Evolutionary conservation across 805 yeast genomes (phyloP).

Genomic region (Candida lessepsii): DNA sequence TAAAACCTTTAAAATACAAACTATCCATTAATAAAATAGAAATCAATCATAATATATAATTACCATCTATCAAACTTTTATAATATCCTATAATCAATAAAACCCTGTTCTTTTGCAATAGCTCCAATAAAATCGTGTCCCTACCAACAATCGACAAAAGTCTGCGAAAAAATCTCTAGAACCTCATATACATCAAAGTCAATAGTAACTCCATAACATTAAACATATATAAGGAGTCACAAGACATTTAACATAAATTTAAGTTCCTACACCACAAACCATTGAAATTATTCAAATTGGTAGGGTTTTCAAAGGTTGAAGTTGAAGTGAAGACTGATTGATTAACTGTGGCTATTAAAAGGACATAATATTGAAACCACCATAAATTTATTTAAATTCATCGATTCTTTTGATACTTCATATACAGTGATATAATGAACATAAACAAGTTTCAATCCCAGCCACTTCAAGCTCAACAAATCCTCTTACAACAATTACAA

Average conservation of each 20-base stretch:
- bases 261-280: neutral
- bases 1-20: no score
- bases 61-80: no score
- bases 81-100: no score
- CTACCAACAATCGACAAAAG: constrained; percentile 1
- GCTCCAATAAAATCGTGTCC: no score
- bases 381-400: no score
- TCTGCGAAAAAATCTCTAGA: constrained; percentile 2
- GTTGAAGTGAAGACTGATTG: neutral
- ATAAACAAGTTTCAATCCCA: constrained; percentile 37
- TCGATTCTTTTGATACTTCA: neutral
- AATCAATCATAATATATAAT: no score
- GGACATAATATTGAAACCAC: no score
- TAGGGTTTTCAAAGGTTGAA: neutral
- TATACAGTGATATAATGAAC: constrained; percentile 21
- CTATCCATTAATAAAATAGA: no score
- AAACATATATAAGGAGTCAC: neutral
- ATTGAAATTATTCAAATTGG: constrained; percentile 1
- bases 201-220: neutral
- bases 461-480: constrained; percentile 41
- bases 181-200: neutral
- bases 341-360: neutral
- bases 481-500: constrained; percentile 42
- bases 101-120: no score
- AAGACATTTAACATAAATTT: neutral